Percentiles rank a stretch among this genome's conserved stretches.
Conservation (phyloP, 345 rosid species). For the Salix brachista region DNA sequence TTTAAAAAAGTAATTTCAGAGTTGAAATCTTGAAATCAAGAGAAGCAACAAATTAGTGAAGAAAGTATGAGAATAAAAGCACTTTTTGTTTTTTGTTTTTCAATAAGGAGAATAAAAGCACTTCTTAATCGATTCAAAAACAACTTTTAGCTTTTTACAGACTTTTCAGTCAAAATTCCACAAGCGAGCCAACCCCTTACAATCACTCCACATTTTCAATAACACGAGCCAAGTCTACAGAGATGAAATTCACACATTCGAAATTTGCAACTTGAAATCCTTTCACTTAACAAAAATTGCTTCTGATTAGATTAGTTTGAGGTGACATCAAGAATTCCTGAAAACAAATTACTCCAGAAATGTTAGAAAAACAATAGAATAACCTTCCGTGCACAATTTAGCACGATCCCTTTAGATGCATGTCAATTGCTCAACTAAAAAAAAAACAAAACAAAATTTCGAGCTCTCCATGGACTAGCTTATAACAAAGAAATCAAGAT, state of each 20-base stretch:
- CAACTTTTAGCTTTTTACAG: no score
- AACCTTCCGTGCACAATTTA: neutral
- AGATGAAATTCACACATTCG: neutral
- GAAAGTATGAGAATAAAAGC: neutral
- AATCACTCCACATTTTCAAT: neutral
- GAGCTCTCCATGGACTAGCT: neutral
- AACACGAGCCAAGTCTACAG: neutral
- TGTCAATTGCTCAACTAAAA: neutral
- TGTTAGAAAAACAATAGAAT: slow-evolving; percentile 1
- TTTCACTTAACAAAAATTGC: neutral
- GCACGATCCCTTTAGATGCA: neutral
- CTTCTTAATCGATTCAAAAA: no score
- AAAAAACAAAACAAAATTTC: neutral
- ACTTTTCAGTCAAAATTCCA: neutral
- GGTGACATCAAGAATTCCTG: neutral
- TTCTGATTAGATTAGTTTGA: neutral
- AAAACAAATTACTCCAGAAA: neutral
- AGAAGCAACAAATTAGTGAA: neutral
- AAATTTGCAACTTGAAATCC: neutral
- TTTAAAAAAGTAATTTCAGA: neutral
- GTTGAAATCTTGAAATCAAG: neutral
- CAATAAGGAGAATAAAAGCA: no score
- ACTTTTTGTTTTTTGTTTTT: neutral
- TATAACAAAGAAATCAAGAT: neutral
- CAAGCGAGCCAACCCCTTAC: neutral